Conservation (phyloP, 2,329 filamentous ascomycete genomes). For the Xylariaceae sp. region DNA sequence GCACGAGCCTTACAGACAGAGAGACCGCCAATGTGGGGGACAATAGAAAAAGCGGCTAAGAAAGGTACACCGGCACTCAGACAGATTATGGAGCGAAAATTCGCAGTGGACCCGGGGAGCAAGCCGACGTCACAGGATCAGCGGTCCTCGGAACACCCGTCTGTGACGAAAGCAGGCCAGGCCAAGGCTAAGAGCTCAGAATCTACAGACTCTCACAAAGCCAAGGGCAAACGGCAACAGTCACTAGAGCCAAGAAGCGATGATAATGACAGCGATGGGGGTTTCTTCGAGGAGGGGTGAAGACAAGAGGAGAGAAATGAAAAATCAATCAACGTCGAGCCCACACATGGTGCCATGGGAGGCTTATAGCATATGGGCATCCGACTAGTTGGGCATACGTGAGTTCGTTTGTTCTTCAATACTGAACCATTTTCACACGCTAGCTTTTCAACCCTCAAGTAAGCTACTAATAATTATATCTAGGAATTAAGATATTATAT, state of each 20-base stretch:
- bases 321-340: not conserved
- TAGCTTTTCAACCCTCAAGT: no score
- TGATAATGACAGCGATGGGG: slow-evolving; percentile 60
- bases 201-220: slow-evolving; percentile 28
- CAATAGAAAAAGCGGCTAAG: slow-evolving; percentile 68
- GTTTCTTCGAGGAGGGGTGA: slow-evolving; percentile 60
- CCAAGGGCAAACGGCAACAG: slow-evolving; percentile 47
- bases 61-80: slow-evolving; percentile 36
- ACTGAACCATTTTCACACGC: no score
- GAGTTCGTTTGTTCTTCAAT: no score
- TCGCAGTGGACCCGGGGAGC: slow-evolving; percentile 17
- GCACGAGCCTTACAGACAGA: slow-evolving; percentile 52
- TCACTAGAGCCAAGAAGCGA: slow-evolving; percentile 40
- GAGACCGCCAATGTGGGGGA: slow-evolving; percentile 69
- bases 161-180: slow-evolving; percentile 18
- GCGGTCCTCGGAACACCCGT: slow-evolving; percentile 19
- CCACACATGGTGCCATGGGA: not conserved
- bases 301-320: not conserved
- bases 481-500: no score
- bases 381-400: no score
- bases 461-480: no score
- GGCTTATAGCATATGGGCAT: no score
- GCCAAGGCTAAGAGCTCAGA: slow-evolving; percentile 28
- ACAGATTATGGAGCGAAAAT: slow-evolving; percentile 40
- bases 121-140: slow-evolving; percentile 16